Base-by-base conservation (phyloP, 352 stramenopile species). In the Phytopythium vexans region DNA sequence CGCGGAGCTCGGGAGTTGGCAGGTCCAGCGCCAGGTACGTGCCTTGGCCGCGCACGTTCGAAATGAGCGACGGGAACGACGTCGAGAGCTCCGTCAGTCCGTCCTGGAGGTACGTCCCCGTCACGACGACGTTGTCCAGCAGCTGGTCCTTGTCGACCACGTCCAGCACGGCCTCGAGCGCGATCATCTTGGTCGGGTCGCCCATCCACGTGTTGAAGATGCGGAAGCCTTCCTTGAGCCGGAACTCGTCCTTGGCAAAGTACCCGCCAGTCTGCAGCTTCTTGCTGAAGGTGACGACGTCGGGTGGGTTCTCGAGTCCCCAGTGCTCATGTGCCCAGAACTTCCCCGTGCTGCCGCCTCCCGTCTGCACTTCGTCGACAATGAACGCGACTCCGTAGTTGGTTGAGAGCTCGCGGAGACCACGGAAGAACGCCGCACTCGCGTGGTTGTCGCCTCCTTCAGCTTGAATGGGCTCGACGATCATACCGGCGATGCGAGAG, bases 161-260 rank as follows among this genome's bases (percentile, higher is more conserved):
- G 6, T 91, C 74, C 8, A 94, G 60, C 49, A 92, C 86, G 21
- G 77, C 79, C 52, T 94, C 72, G 3, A 91, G 63, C 32, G 77
- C 75, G 52, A 94, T 88, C 78, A 92, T 89, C 64, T 94, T 94
- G 35, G 80, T 72, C 15, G 83, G 83, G 56, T 94, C 83, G 43
- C 83, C 83, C 83, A 94, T 94, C 83, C 83, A 94, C 51, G 83
- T 94, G 69, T 94, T 94, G 66, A 94, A 94, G 40, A 92, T 92
- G 41, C 83, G 83, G 56, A 89, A 94, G 6, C 74, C 72, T 47
- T 94, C 81, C 33, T 56, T 58, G 9, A 88, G 53, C 15, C 79
- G 83, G 52, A 92, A 89, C 44, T 88, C 72, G 15, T 74, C 46
- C 68, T 92, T 94, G 27, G 79, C 76, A 55, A 86, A 94, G 58